Evolutionary conservation across 768 basidiomycete species (phyloP), one percentile per base, ranked within the genome.

Genomic region (Russula lepida): DNA sequence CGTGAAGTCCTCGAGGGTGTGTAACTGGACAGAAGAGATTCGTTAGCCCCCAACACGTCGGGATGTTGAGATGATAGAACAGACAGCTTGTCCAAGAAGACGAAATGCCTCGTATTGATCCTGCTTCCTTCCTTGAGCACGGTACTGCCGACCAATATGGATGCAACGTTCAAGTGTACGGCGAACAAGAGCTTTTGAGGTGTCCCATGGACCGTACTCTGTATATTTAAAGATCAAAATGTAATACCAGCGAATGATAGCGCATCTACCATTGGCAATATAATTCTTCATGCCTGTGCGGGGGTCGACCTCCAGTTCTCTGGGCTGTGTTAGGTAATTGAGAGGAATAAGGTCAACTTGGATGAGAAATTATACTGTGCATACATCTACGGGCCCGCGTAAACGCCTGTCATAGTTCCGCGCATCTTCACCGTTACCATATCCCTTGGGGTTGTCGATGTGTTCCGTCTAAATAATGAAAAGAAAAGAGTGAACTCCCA

Each of bases 361-460:
- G 21, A 12, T n/a, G 44, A 39, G n/a, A 55, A 46, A 2, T 25
- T 30, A 33, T 49, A n/a, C 43, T n/a, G 41, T 60, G 58, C 66
- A 54, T 68, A 86, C 86, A 68, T 94, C 84, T 6, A 98, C 86
- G 3, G 93, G 93, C 3, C 84, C 84, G 13, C 95, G 84, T 8
- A 98, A 79, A 21, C 80, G 77, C 0, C 85, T 82, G 68, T 95
- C 81, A 67, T 87, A 92, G 68, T 79, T 78, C 44, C 91, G 78
- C 0, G 94, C 82, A 71, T 98, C 92, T 71, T 90, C 85, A 28
- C 86, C 87, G 19, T 84, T 84, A 0, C 87, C 90, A 67, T 93
- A 95, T 13, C 91, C 92, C 71, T 89, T 91, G 2, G 92, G 92
- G 68, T 95, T 95, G 70, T 95, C 92, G 68, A 94, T 93, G 70